phyloP scores from a whole-genome alignment of 1,284 basidiomycete genomes.

The Takashimella koratensis region DNA sequence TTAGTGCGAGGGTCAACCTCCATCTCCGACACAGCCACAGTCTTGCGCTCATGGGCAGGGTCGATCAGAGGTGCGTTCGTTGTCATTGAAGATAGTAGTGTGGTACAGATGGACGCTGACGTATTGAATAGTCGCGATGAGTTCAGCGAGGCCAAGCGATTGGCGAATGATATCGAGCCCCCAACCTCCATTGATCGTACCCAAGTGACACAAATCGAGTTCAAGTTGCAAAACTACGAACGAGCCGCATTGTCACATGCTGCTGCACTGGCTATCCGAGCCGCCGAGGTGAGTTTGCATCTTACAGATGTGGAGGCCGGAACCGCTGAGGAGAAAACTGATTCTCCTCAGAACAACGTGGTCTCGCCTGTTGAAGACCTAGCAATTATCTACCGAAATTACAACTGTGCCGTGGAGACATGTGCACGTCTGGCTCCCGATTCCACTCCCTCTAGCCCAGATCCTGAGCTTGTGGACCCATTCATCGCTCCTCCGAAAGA shows the following conservation, averaged over 20 bases:
- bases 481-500: slow-evolving; percentile 17
- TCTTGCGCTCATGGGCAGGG: slow-evolving; percentile 61
- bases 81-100: too few relatives aligned
- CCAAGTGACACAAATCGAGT: neutral
- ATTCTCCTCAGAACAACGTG: slow-evolving; percentile 60
- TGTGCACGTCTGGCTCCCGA: slow-evolving; percentile 57
- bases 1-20: slow-evolving; percentile 53
- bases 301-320: neutral
- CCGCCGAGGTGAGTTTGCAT: slow-evolving; percentile 56
- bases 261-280: slow-evolving; percentile 65
- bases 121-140: slow-evolving; percentile 1
- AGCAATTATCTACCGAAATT: slow-evolving; percentile 70
- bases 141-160: slow-evolving; percentile 38
- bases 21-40: slow-evolving; percentile 65
- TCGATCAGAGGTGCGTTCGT: slow-evolving; percentile 60
- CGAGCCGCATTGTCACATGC: slow-evolving; percentile 66
- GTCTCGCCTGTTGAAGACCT: slow-evolving; percentile 60
- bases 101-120: too few relatives aligned
- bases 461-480: slow-evolving; percentile 21
- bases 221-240: slow-evolving; percentile 50
- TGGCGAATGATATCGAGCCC: slow-evolving; percentile 47
- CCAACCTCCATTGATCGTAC: slow-evolving; percentile 23
- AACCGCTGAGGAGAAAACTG: too few relatives aligned
- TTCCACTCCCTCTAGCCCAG: slow-evolving; percentile 35
- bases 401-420: slow-evolving; percentile 71